These are phyloP conservation scores for Mollisiaceae sp. DNA, from an alignment of 2,329 filamentous ascomycete genomes.

Conservation along the genomic window DNA sequence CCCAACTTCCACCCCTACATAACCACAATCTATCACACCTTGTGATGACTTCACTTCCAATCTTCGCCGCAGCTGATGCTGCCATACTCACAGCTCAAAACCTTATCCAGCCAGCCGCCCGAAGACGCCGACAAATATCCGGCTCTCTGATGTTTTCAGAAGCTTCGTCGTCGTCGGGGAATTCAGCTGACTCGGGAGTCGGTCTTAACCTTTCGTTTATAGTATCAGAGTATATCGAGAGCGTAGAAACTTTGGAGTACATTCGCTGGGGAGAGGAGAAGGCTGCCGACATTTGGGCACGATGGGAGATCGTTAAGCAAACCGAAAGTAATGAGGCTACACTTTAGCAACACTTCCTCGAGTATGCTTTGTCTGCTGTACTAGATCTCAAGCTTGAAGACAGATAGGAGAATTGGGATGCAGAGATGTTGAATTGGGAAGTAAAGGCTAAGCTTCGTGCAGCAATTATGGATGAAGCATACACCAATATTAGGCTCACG, in stretches of 20 bases:
- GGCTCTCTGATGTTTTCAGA: conserved; percentile 19
- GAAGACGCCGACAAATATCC: conserved; percentile 20
- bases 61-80: conserved; percentile 14
- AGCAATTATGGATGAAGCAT: conserved; percentile 18
- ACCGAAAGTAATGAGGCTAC: conserved; percentile 18
- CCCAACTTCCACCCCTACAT: no score
- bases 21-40: conserved; percentile 12
- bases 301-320: conserved; percentile 20
- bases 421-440: conserved; percentile 18
- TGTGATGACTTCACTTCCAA: conserved; percentile 17
- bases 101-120: conserved; percentile 20
- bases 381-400: conserved; percentile 18
- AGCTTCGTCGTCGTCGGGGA: conserved; percentile 16
- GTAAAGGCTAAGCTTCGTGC: conserved; percentile 14
- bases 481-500: conserved; percentile 18
- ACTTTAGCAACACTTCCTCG: conserved; percentile 19
- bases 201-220: conserved; percentile 13
- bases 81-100: conserved; percentile 9
- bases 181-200: conserved; percentile 19
- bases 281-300: conserved; percentile 18
- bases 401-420: conserved; percentile 16
- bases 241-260: conserved; percentile 20
- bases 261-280: conserved; percentile 21
- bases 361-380: conserved; percentile 19
- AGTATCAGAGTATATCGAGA: conserved; percentile 20